phyloP scores from a whole-genome alignment of 768 basidiomycete genomes.

The Suillus lakei region DNA sequence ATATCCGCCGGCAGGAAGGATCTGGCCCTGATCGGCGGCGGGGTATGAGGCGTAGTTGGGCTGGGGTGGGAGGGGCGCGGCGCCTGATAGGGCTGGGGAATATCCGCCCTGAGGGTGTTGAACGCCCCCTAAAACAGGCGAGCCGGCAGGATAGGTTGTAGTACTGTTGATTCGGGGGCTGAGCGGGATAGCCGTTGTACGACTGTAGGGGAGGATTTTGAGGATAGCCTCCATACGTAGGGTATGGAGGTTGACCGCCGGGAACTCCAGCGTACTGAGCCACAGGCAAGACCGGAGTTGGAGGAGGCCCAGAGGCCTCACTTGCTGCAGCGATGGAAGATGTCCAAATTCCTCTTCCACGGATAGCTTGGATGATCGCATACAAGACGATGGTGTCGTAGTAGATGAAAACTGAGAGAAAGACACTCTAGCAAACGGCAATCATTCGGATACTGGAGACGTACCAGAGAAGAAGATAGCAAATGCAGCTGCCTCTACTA shows the following conservation, averaged over 20 bases:
- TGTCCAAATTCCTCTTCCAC: constrained; percentile 29
- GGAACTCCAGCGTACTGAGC: constrained; percentile 14
- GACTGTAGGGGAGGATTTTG: constrained; percentile 9
- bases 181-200: constrained; percentile 12
- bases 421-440: not conserved
- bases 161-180: constrained; percentile 4
- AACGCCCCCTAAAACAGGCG: constrained; percentile 1
- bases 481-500: constrained; percentile 26
- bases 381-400: constrained; percentile 25
- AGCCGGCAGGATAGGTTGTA: constrained; percentile 8
- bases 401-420: constrained; percentile 28
- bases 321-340: constrained; percentile 26
- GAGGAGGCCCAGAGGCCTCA: not conserved
- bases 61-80: constrained; percentile 18
- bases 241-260: constrained; percentile 9
- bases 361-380: constrained; percentile 25
- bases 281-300: constrained; percentile 8
- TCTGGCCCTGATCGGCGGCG: constrained; percentile 14
- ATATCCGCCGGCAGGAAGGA: constrained; percentile 16
- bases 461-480: constrained; percentile 29
- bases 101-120: constrained; percentile 14
- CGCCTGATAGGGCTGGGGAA: constrained; percentile 9
- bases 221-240: constrained; percentile 10
- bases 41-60: constrained; percentile 24
- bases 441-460: constrained; percentile 1